phyloP scores from a whole-genome alignment of 176 grass and related monocot species.

The Oryza coarctata region DNA sequence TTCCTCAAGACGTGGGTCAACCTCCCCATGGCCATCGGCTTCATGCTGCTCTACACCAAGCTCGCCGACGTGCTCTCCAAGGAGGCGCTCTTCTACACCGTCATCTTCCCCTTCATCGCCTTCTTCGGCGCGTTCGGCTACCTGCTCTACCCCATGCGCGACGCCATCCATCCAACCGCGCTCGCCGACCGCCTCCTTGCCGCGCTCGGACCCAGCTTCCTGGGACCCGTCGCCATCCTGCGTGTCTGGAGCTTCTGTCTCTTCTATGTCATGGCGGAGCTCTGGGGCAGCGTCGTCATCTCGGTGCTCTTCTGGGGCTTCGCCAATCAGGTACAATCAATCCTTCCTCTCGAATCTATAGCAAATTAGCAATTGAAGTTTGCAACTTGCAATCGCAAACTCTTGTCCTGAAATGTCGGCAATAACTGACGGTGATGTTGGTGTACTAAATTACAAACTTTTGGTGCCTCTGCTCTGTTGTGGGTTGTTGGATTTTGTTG shows the following conservation, averaged over 20 bases:
- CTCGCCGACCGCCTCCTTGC: conserved; percentile 71
- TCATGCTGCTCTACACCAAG: conserved; percentile 98
- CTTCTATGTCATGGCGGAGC: conserved; percentile 98
- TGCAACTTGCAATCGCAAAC: background rate
- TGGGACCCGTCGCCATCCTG: conserved; percentile 80
- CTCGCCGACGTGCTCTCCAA: conserved; percentile 82
- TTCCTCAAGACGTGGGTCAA: conserved; percentile 99
- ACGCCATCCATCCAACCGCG: conserved; percentile 83
- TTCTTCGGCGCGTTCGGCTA: conserved; percentile 85
- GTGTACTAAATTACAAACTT: background rate
- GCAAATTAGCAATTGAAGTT: background rate
- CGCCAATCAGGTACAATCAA: conserved; percentile 70
- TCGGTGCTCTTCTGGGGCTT: conserved; percentile 98
- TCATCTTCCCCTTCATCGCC: conserved; percentile 95
- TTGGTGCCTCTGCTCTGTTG: background rate
- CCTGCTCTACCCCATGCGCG: conserved; percentile 76
- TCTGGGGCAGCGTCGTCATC: conserved; percentile 97
- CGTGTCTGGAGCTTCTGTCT: conserved; percentile 97
- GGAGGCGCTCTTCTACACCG: conserved; percentile 92
- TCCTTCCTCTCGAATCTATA: background rate
- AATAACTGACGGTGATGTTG: background rate
- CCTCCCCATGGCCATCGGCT: conserved; percentile 94
- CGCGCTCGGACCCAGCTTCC: conserved; percentile 70
- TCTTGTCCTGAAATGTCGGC: background rate
- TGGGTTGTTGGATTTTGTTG: background rate